Evolutionary conservation across 2,329 filamentous ascomycete genomes (phyloP).

Genomic region (Teratosphaeria pseudoeucalypti): DNA sequence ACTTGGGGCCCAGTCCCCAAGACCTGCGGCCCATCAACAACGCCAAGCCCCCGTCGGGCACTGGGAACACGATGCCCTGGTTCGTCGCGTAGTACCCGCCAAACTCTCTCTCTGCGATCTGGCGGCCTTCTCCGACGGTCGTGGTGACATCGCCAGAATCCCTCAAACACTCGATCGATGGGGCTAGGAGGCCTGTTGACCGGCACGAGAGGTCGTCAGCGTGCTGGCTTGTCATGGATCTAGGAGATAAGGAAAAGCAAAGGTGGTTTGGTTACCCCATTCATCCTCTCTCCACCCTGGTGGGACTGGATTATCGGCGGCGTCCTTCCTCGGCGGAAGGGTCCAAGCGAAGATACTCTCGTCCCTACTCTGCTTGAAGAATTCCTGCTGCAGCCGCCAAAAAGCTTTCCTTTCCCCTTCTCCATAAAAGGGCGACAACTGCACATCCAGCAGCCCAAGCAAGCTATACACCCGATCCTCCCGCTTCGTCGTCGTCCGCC

Average conservation of each 20-base stretch:
- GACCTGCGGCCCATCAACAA: neutral
- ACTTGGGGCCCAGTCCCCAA: neutral
- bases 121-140: neutral
- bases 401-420: conserved; percentile 12
- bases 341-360: neutral
- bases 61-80: neutral
- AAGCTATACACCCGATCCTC: conserved; percentile 39
- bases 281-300: neutral
- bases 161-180: neutral
- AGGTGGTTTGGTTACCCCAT: neutral
- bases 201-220: neutral
- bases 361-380: neutral
- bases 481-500: conserved; percentile 4
- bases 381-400: conserved; percentile 3
- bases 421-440: conserved; percentile 36
- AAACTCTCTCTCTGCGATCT: neutral
- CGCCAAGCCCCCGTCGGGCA: neutral
- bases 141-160: neutral
- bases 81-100: neutral
- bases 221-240: neutral
- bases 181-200: neutral
- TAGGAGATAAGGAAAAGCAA: neutral
- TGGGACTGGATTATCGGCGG: neutral
- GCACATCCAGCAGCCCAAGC: conserved; percentile 34
- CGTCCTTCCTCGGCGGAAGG: neutral